Evolutionary conservation across 1,139 yeast species (phyloP).

Genomic region (Sugiyamaella xylanicola): DNA sequence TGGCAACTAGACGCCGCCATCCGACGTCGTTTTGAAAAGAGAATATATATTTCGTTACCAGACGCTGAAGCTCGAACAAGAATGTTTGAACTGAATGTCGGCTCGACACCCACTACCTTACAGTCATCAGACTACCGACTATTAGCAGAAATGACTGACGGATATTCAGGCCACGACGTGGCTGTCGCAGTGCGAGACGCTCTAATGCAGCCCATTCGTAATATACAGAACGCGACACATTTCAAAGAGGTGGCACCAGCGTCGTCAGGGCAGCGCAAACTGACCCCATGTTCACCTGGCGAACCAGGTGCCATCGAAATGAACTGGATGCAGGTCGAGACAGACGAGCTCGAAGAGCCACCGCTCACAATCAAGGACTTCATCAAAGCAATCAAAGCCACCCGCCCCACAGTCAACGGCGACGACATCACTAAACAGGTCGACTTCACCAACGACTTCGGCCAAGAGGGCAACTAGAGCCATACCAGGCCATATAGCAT

Average conservation of each 20-base stretch:
- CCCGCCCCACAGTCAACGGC: slow-evolving; percentile 92
- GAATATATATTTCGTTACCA: slow-evolving; percentile 94
- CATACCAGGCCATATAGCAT: neutral
- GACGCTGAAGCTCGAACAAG: slow-evolving; percentile 86
- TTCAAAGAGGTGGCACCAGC: slow-evolving; percentile 56
- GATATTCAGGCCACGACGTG: slow-evolving; percentile 96
- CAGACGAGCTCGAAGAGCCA: slow-evolving; percentile 90
- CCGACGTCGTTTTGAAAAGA: slow-evolving; percentile 90
- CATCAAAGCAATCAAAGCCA: slow-evolving; percentile 84
- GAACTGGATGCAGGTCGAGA: slow-evolving; percentile 90
- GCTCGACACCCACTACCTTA: slow-evolving; percentile 82
- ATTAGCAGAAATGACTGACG: slow-evolving; percentile 92
- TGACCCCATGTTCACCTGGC: slow-evolving; percentile 97
- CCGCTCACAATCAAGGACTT: slow-evolving; percentile 88
- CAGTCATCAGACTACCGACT: slow-evolving; percentile 70
- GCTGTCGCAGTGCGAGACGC: slow-evolving; percentile 98
- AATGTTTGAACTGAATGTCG: slow-evolving; percentile 94
- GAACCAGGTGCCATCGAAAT: slow-evolving; percentile 81
- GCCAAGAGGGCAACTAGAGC: slow-evolving; percentile 84
- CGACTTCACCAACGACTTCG: slow-evolving; percentile 90
- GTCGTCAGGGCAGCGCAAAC: slow-evolving; percentile 49
- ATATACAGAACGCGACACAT: slow-evolving; percentile 95
- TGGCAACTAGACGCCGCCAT: slow-evolving; percentile 99
- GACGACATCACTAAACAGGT: slow-evolving; percentile 80
- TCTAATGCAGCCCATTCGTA: slow-evolving; percentile 94